Evolutionary conservation across 371 early-diverging fungal genomes (phyloP).

Genomic region (Vavraia culicis): DNA sequence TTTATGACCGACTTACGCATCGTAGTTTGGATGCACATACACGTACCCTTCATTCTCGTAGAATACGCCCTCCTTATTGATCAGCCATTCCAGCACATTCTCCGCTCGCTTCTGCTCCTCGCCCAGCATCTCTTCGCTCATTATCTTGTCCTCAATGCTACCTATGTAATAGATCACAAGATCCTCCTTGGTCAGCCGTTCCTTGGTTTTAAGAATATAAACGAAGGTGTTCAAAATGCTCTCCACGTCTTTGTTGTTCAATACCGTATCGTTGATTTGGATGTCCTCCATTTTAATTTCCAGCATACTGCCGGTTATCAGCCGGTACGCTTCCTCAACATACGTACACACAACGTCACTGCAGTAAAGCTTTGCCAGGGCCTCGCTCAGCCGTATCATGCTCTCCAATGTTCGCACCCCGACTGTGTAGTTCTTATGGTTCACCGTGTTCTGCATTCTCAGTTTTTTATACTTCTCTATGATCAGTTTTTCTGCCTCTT

Average conservation of each 20-base stretch:
- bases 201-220: constrained; percentile 26
- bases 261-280: constrained; percentile 39
- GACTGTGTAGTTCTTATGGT: constrained; percentile 38
- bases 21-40: constrained; percentile 43
- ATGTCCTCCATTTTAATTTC: constrained; percentile 68
- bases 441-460: constrained; percentile 62
- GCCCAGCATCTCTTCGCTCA: constrained; percentile 50
- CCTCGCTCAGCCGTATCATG: constrained; percentile 44
- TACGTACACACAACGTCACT: constrained; percentile 45
- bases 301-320: constrained; percentile 70
- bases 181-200: constrained; percentile 45
- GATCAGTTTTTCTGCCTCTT: constrained; percentile 55
- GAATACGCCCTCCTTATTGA: constrained; percentile 42
- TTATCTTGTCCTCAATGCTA: constrained; percentile 48
- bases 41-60: constrained; percentile 30
- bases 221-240: constrained; percentile 27
- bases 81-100: constrained; percentile 51
- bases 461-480: constrained; percentile 66
- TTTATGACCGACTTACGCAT: constrained; percentile 1
- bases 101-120: constrained; percentile 51
- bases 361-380: constrained; percentile 45
- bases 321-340: constrained; percentile 67
- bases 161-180: constrained; percentile 61
- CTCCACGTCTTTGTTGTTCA: constrained; percentile 40
- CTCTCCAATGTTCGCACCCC: constrained; percentile 44